These are phyloP conservation scores for Ambrosiella beaveri DNA, from an alignment of 2,329 filamentous ascomycete species.

Conservation along the genomic window DNA sequence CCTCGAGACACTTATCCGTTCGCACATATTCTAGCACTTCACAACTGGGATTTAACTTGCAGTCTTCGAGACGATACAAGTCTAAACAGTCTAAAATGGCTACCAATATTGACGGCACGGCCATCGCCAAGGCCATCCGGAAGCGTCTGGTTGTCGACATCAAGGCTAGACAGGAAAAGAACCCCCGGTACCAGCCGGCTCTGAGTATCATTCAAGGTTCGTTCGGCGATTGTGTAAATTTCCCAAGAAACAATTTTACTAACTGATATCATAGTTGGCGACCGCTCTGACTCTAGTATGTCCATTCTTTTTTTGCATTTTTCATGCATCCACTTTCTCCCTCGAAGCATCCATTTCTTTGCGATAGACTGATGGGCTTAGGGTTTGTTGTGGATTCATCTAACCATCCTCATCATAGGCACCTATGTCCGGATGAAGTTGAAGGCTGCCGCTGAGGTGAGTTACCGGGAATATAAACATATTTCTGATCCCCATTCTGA, in stretches of 20 bases:
- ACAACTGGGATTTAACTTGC: not conserved
- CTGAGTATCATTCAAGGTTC: slow-evolving; percentile 83
- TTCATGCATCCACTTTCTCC: not conserved
- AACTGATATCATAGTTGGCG: slow-evolving; percentile 46
- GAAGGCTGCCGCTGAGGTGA: slow-evolving; percentile 83
- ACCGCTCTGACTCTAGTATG: slow-evolving; percentile 81
- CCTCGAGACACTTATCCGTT: not conserved
- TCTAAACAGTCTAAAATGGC: slow-evolving; percentile 44
- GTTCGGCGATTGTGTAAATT: not conserved
- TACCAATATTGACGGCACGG: slow-evolving; percentile 90
- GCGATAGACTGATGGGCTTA: not conserved
- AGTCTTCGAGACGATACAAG: not conserved
- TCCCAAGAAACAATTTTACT: slow-evolving; percentile 13
- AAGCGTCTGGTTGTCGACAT: slow-evolving; percentile 69
- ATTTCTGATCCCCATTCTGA: not conserved
- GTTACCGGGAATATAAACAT: slow-evolving; percentile 13
- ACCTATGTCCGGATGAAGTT: slow-evolving; percentile 99
- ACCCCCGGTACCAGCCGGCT: slow-evolving; percentile 74
- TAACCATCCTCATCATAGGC: slow-evolving; percentile 28
- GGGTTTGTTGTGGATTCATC: not conserved
- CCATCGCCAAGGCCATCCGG: slow-evolving; percentile 82
- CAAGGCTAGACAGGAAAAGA: slow-evolving; percentile 58
- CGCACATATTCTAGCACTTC: not conserved
- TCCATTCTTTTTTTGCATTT: slow-evolving; percentile 13
- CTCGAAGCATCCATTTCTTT: not conserved